Evolutionary conservation across 1,139 yeast genomes (phyloP).

Genomic region (Sugiyamaella sp.): DNA sequence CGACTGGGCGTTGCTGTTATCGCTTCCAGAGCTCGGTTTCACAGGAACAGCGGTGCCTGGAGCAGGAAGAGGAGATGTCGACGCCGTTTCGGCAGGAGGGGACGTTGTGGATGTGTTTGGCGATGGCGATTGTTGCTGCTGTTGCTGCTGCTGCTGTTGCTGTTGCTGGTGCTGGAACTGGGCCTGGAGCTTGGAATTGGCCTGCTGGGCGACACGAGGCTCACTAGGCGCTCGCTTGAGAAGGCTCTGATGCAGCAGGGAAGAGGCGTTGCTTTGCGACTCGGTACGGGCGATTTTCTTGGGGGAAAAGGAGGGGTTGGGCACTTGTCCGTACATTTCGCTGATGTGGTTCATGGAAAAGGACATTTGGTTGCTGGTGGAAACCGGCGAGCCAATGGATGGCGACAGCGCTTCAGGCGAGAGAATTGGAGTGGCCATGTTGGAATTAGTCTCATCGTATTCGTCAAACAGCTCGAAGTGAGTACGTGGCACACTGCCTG

Average conservation of each 20-base stretch:
- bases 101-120: slow-evolving; percentile 9
- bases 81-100: neutral
- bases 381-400: slow-evolving; percentile 24
- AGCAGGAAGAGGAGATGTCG: neutral
- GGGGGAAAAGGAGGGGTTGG: slow-evolving; percentile 20
- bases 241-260: slow-evolving; percentile 28
- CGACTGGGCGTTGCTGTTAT: neutral
- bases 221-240: slow-evolving; percentile 18
- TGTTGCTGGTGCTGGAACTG: slow-evolving; percentile 9
- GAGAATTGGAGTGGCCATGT: slow-evolving; percentile 32
- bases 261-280: slow-evolving; percentile 34
- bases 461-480: slow-evolving; percentile 35
- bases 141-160: slow-evolving; percentile 11
- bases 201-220: slow-evolving; percentile 9
- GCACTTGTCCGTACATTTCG: slow-evolving; percentile 21
- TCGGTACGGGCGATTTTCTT: slow-evolving; percentile 36
- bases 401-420: slow-evolving; percentile 31
- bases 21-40: neutral
- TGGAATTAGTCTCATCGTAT: slow-evolving; percentile 25
- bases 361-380: slow-evolving; percentile 14
- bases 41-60: neutral
- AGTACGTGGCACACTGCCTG: slow-evolving; percentile 2
- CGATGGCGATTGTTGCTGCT: slow-evolving; percentile 15
- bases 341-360: slow-evolving; percentile 21
- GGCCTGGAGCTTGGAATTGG: neutral